Evolutionary conservation across 2,329 filamentous ascomycete species (phyloP).

Genomic region (Nemania sp.): DNA sequence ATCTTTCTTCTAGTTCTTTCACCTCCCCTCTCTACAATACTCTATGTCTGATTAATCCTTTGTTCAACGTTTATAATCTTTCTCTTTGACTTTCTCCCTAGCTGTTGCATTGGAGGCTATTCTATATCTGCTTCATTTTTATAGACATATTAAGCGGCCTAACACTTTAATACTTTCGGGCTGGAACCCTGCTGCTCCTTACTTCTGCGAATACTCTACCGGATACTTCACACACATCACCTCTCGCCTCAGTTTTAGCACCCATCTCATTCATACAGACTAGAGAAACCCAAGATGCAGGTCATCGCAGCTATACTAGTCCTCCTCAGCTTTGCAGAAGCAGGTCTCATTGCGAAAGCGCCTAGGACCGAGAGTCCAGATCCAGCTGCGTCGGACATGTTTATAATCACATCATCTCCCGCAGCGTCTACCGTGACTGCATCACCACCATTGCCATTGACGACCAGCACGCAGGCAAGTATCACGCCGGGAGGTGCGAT

Average conservation of each 20-base stretch:
- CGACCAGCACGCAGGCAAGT: not conserved
- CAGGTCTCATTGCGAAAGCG: slow-evolving; percentile 21
- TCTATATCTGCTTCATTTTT: not conserved
- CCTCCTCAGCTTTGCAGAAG: slow-evolving; percentile 13
- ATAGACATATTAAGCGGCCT: not conserved
- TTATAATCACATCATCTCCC: not conserved
- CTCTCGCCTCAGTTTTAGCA: not conserved
- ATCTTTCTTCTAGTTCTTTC: not conserved
- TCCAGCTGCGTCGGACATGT: not conserved
- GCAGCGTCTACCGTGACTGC: not conserved
- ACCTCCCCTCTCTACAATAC: slow-evolving; percentile 4
- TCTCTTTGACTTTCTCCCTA: not conserved
- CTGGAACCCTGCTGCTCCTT: slow-evolving; percentile 10
- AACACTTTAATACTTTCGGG: not conserved
- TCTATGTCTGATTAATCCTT: not conserved
- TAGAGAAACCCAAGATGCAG: slow-evolving; percentile 9
- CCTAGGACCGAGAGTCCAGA: slow-evolving; percentile 18
- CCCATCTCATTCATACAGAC: not conserved
- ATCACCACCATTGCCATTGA: slow-evolving; percentile 1
- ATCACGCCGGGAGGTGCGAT: not conserved
- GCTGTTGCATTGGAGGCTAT: not conserved
- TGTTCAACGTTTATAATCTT: not conserved
- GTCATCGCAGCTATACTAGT: slow-evolving; percentile 11
- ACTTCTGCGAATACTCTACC: not conserved
- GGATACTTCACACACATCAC: not conserved